These are phyloP conservation scores for Penicillium decumbens DNA, from an alignment of 2,329 filamentous ascomycete genomes.

Conservation along the genomic window DNA sequence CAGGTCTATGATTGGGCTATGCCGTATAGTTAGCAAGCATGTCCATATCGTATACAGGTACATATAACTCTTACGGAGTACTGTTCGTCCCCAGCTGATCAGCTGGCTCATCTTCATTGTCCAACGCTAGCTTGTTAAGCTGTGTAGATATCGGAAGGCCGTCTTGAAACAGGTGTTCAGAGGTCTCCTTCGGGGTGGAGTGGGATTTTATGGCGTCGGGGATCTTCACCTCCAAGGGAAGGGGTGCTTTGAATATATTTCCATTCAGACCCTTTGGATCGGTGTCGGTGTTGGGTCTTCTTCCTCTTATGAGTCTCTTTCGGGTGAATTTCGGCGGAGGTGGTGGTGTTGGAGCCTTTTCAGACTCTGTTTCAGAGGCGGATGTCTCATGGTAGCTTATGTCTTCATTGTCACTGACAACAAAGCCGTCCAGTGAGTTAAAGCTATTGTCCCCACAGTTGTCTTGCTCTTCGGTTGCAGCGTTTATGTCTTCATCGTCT, in stretches of 20 bases:
- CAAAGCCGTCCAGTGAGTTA: slow-evolving; percentile 40
- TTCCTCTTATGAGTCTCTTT: slow-evolving; percentile 35
- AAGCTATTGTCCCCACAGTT: slow-evolving; percentile 29
- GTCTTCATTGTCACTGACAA: slow-evolving; percentile 41
- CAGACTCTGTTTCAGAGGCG: slow-evolving; percentile 28
- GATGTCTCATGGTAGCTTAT: slow-evolving; percentile 34
- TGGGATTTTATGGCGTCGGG: slow-evolving; percentile 17
- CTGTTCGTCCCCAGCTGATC: slow-evolving; percentile 17
- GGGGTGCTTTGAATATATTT: slow-evolving; percentile 6
- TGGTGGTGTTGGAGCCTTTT: slow-evolving; percentile 16
- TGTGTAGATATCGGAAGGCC: slow-evolving; percentile 21
- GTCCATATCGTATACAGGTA: background rate
- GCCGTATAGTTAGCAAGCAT: slow-evolving; percentile 10
- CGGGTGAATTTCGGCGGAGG: slow-evolving; percentile 21
- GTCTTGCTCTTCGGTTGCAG: slow-evolving; percentile 23
- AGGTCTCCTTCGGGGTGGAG: slow-evolving; percentile 10
- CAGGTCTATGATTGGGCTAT: slow-evolving; percentile 7
- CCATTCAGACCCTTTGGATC: slow-evolving; percentile 13
- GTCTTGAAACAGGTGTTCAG: slow-evolving; percentile 22
- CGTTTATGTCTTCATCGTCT: slow-evolving; percentile 30
- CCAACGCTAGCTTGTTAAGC: slow-evolving; percentile 19
- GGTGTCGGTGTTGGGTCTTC: slow-evolving; percentile 22
- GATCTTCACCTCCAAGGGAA: slow-evolving; percentile 20
- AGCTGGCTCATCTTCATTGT: slow-evolving; percentile 20
- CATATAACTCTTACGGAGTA: slow-evolving; percentile 17